These are phyloP conservation scores for Prototheca wickerhamii DNA, from an alignment of 163 green algal genomes.

Conservation along the genomic window DNA sequence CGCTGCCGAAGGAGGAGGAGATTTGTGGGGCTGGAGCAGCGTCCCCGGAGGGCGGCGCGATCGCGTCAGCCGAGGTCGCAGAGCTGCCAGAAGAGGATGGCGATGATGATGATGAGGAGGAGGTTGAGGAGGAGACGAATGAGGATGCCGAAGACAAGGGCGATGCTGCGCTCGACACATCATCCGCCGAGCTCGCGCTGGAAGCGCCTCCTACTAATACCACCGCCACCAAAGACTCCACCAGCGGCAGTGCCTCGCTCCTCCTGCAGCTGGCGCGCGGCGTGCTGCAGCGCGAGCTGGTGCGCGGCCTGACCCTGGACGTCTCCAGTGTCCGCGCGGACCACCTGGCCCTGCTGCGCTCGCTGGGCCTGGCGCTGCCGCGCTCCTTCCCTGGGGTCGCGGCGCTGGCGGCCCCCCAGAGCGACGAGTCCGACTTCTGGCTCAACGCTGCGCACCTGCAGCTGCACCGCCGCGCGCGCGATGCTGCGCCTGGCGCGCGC, in stretches of 20 bases:
- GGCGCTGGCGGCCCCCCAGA: constrained; percentile 31
- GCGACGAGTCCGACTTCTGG: constrained; percentile 82
- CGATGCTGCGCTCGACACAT: neutral
- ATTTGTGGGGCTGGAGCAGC: constrained; percentile 1
- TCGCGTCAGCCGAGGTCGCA: constrained; percentile 5
- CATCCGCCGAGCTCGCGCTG: too few species aligned
- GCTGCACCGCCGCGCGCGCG: constrained; percentile 57
- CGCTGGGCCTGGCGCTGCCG: constrained; percentile 43
- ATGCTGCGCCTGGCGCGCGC: constrained; percentile 11
- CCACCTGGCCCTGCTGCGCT: constrained; percentile 63
- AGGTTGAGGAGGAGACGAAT: neutral
- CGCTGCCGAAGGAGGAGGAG: neutral
- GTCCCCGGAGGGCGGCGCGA: neutral
- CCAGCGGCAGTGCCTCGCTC: neutral
- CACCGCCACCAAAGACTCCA: too few species aligned
- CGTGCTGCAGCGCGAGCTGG: constrained; percentile 52
- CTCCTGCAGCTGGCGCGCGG: constrained; percentile 34
- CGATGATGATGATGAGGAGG: neutral
- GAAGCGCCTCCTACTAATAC: too few species aligned
- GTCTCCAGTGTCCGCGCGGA: constrained; percentile 81
- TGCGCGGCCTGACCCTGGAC: constrained; percentile 42
- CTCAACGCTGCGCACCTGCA: constrained; percentile 85
- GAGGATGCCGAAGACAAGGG: neutral
- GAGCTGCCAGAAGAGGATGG: neutral
- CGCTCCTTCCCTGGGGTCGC: constrained; percentile 43